These are phyloP conservation scores for Nidularia pulvinata DNA, from an alignment of 768 basidiomycete genomes.

Conservation along the genomic window DNA sequence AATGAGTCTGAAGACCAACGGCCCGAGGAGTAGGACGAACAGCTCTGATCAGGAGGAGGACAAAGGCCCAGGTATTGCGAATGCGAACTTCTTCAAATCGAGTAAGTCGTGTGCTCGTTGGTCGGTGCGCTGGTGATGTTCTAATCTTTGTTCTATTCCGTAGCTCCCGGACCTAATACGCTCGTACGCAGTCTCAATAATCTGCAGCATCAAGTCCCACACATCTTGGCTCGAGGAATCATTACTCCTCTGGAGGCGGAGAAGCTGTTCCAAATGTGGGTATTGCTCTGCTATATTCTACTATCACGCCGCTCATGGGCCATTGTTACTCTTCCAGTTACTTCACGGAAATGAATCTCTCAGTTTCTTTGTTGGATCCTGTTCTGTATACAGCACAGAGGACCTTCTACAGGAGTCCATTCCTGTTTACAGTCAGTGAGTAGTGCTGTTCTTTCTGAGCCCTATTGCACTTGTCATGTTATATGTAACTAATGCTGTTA, in stretches of 20 bases:
- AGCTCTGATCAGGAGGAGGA: slow-evolving; percentile 42
- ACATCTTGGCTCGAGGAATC: slow-evolving; percentile 63
- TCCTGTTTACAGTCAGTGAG: slow-evolving; percentile 90
- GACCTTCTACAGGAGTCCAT: slow-evolving; percentile 83
- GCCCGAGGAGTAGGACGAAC: slow-evolving; percentile 27
- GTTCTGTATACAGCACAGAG: slow-evolving; percentile 82
- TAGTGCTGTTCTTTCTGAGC: slow-evolving; percentile 11
- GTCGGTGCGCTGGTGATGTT: not conserved
- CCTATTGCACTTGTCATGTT: not conserved
- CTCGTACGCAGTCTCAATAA: slow-evolving; percentile 33
- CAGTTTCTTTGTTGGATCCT: slow-evolving; percentile 79
- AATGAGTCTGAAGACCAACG: slow-evolving; percentile 43
- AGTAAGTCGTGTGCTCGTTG: slow-evolving; percentile 34
- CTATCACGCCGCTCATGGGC: not conserved
- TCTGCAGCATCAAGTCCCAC: slow-evolving; percentile 52
- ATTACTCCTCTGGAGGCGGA: slow-evolving; percentile 70
- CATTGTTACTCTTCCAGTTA: slow-evolving; percentile 41
- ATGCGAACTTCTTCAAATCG: slow-evolving; percentile 63
- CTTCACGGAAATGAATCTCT: slow-evolving; percentile 79
- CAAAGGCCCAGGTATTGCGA: slow-evolving; percentile 64
- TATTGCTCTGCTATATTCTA: not conserved
- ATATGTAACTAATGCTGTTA: not conserved
- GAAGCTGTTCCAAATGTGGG: slow-evolving; percentile 70
- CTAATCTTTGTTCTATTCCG: slow-evolving; percentile 2
- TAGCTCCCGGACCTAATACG: slow-evolving; percentile 40